Evolutionary conservation across 768 basidiomycete genomes (phyloP), one percentile per base, ranked within the genome.

Genomic region (Tubosaeta sp.): DNA sequence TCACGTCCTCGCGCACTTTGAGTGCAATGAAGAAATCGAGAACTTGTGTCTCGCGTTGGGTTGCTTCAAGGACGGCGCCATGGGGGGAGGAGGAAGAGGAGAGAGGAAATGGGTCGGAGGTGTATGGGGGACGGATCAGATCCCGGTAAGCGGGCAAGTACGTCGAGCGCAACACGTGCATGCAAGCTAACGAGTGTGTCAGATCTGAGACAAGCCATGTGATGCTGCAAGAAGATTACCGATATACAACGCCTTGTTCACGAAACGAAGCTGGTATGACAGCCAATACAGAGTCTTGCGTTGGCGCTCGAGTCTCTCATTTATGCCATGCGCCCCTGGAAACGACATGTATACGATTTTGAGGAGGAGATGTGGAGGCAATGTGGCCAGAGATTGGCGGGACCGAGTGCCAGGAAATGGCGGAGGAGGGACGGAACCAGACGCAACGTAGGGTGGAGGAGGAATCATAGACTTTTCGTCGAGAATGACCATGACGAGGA

Each of bases 1-100:
- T 84, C 41, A 91, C 77, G 68, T 92, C 91, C 63, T 91, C 85
- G 19, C 80, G 82, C 48, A 88, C 85, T 68, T 87, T 88, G 61
- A 92, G 78, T 4, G 83, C 81, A 44, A 93, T 86, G 74, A 88
- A 91, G 52, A 77, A 76, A 72, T 93, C 91, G 19, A 93, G 78
- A 16, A 86, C 77, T 50, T 71, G 68, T 0, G 89, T 88, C 64
- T 92, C 90, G 55, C 89, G 82, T 61, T 91, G 88, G 32, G 78
- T 44, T 29, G 78, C 74, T 19, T 73, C n/a, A n/a, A n/a, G 70
- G 6, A 81, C 60, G 0, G 71, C 58, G n/a, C 55, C 58, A 25
- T 54, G 37, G 11, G 55, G 27, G 41, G 64, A 59, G 32, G 59
- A 35, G 11, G 56, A 59, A 17, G 71, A 63, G 29, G 68, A 68